Percentiles rank a stretch among this genome's conserved stretches.
phyloP scores from a whole-genome alignment of 208 protist genomes.

The Leishmania guyanensis region DNA sequence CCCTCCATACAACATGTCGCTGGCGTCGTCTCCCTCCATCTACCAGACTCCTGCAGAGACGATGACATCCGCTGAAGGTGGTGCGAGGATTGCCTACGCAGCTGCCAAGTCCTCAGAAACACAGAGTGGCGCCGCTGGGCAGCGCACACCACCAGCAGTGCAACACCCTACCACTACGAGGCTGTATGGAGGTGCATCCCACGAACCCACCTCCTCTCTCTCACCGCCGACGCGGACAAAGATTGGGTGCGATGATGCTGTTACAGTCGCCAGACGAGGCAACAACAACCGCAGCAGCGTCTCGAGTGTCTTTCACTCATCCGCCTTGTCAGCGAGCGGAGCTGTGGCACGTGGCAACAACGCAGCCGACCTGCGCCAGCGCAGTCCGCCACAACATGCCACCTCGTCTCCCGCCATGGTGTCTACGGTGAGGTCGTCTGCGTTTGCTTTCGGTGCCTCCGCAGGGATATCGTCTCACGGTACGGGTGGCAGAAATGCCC shows the following conservation, averaged over 20 bases:
- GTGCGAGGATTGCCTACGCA: background rate
- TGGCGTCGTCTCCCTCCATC: background rate
- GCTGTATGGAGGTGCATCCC: background rate
- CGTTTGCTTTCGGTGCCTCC: background rate
- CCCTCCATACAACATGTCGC: background rate
- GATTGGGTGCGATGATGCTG: too few relatives aligned
- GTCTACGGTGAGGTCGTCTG: slow-evolving; percentile 5
- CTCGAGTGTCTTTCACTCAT: background rate
- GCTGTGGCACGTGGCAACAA: background rate
- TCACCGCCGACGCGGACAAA: background rate
- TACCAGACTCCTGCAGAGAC: background rate
- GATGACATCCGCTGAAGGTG: too few relatives aligned
- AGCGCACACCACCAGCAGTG: background rate
- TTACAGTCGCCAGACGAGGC: background rate
- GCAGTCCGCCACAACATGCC: background rate
- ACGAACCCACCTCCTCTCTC: background rate
- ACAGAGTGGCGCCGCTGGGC: background rate
- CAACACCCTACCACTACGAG: background rate
- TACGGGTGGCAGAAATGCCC: background rate
- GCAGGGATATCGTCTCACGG: background rate
- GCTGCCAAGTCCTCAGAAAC: background rate
- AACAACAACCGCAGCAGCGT: background rate
- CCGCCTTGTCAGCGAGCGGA: background rate
- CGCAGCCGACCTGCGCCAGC: background rate
- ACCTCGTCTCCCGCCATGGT: slow-evolving; percentile 5